Evolutionary conservation across 228 moss, liverwort and hornwort species (phyloP).

Genomic region (Sphagnum magellanicum): DNA sequence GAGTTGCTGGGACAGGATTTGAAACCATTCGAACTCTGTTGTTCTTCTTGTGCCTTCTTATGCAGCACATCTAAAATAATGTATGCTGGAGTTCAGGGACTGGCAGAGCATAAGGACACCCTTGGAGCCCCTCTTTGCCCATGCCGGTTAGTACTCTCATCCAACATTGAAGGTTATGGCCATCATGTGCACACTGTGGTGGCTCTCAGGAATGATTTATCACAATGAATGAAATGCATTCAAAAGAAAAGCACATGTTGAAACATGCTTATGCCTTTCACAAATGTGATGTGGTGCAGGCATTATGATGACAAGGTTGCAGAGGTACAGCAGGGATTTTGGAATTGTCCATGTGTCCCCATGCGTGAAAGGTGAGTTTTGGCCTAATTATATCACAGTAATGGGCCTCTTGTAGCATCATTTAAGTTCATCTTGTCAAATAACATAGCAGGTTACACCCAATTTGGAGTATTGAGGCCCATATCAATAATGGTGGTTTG

Average conservation of each 20-base stretch:
- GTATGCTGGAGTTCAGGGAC: constrained; percentile 43
- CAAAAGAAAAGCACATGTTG: too few relatives aligned
- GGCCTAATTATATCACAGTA: not conserved
- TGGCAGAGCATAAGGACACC: constrained; percentile 93
- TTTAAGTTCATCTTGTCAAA: not conserved
- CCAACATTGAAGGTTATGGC: not conserved
- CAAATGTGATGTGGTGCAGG: constrained; percentile 23
- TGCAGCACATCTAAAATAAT: not conserved
- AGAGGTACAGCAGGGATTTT: constrained; percentile 97
- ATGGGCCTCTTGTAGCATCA: not conserved
- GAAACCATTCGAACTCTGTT: too few relatives aligned
- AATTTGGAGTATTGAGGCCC: not conserved
- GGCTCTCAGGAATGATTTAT: too few relatives aligned
- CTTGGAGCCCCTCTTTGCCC: constrained; percentile 94
- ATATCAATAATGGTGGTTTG: too few relatives aligned
- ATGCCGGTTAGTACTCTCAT: constrained; percentile 54
- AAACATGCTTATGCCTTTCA: not conserved
- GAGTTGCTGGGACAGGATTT: too few relatives aligned
- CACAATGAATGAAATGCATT: too few relatives aligned
- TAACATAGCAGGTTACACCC: not conserved
- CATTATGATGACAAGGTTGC: constrained; percentile 96
- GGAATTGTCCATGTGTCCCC: constrained; percentile 99
- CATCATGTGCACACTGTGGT: too few relatives aligned
- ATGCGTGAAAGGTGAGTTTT: constrained; percentile 51
- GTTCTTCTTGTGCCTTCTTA: not conserved